Percentiles rank a stretch among this genome's conserved stretches.
Conservation (phyloP, 1,139 yeast genomes). For the Geotrichum candidum region DNA sequence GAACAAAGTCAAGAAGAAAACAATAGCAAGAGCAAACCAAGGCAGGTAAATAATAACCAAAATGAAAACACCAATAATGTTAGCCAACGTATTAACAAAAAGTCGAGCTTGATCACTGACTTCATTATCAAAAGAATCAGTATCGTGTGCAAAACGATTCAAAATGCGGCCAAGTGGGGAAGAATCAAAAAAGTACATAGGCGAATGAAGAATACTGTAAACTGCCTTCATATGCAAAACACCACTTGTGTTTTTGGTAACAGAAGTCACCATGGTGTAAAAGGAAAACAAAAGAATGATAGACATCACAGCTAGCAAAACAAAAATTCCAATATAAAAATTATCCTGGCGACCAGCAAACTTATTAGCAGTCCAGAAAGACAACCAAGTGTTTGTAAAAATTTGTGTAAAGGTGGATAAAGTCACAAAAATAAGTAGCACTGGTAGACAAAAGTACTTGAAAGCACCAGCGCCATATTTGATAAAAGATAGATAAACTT, state of each 20-base stretch:
- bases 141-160: conserved; percentile 74
- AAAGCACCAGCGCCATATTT: conserved; percentile 52
- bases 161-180: conserved; percentile 67
- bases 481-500: conserved; percentile 49
- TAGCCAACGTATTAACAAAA: conserved; percentile 46
- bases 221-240: conserved; percentile 46
- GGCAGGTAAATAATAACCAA: conserved; percentile 68
- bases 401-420: conserved; percentile 54
- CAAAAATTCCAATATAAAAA: conserved; percentile 68
- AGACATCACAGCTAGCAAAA: conserved; percentile 43
- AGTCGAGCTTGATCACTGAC: conserved; percentile 35
- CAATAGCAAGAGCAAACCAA: conserved; percentile 67
- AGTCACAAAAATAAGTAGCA: conserved; percentile 39
- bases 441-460: conserved; percentile 39
- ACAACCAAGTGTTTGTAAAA: conserved; percentile 75
- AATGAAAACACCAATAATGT: conserved; percentile 57
- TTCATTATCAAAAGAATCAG: conserved; percentile 78
- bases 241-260: conserved; percentile 43
- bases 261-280: conserved; percentile 45
- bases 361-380: conserved; percentile 68
- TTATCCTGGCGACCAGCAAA: conserved; percentile 45
- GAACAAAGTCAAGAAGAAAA: conserved; percentile 45
- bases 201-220: conserved; percentile 59
- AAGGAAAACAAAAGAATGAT: conserved; percentile 38
- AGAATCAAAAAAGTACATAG: conserved; percentile 60